phyloP scores from a whole-genome alignment of 495 filamentous ascomycete genomes.

The Pseudevernia furfuracea region DNA sequence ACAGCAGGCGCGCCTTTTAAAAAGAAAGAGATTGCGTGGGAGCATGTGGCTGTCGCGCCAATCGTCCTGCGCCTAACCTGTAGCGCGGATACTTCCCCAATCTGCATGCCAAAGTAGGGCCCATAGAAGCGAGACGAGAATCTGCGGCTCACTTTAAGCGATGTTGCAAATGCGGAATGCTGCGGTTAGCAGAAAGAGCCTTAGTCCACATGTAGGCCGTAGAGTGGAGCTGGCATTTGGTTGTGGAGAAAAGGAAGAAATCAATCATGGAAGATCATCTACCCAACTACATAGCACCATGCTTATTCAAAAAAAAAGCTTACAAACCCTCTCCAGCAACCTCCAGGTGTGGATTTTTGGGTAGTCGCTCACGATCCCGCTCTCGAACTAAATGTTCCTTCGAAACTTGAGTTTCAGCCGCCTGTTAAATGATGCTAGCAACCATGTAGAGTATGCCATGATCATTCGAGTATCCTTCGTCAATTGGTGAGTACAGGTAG shows the following conservation, averaged over 20 bases:
- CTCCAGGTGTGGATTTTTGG: not conserved
- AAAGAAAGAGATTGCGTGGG: not conserved
- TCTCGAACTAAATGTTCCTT: not conserved
- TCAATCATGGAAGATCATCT: not conserved
- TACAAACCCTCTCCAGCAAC: conserved; percentile 1
- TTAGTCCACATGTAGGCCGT: not conserved
- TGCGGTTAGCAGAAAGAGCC: not conserved
- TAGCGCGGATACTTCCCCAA: not conserved
- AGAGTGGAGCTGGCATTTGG: not conserved
- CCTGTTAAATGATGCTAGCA: not conserved
- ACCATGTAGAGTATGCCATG: not conserved
- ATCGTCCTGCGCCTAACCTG: not conserved
- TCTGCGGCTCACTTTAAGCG: not conserved
- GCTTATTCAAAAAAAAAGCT: not conserved
- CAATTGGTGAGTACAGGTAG: not conserved
- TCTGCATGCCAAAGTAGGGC: not conserved
- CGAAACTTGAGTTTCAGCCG: not conserved
- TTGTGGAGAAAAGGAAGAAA: too few species aligned
- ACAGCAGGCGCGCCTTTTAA: not conserved
- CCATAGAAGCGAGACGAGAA: not conserved
- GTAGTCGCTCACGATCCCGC: not conserved
- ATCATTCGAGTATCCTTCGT: conserved; percentile 2
- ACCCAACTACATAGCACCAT: not conserved
- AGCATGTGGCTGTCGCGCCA: not conserved
- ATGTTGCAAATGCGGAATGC: not conserved